Base-by-base conservation (phyloP, 345 rosid species). In the Pugionium dolabratum region DNA sequence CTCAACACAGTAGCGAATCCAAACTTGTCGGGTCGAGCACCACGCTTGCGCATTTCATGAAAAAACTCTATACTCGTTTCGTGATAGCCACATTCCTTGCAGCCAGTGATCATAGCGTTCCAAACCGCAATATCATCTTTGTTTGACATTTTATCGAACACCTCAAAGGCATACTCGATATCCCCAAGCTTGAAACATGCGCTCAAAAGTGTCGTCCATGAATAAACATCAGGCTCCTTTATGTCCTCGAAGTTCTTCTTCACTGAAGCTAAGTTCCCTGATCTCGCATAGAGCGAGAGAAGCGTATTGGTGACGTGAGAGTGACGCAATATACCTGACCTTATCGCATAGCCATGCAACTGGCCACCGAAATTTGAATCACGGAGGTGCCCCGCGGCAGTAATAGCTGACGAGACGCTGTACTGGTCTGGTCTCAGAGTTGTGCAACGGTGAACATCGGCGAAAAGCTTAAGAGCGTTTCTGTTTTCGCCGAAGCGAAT, bases 91-190 rank as follows among this genome's bases (percentile, higher is more conserved):
- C 64, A 76, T 53, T 85, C 88, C 61, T 82, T 52, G 53, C 82
- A 84, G 54, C 96, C 91, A 8, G 86, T 89, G 61, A 89, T 83
- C 83, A 89, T 71, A 5, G 94, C 91, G 55, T 89, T 89, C 90
- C 92, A 86, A 11, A 82, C 64, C 0, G 84, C 77, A 58, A 79
- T 80, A 37, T 82, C 78, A 41, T 80, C 79, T 64, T 68, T 77
- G 0, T 50, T 41, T 6, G 80, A 86, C 81, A 84, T 81, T 79
- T 72, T 46, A 76, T 76, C 87, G 31, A 89, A 85, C 81, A 82
- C 27, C 67, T 82, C 44, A n/a, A 71, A 78, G 2, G 94, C 91
- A 67, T 76, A 80, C 7, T 45, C 77, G 3, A 85, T 47, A 5
- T 76, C 67, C 2, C 85, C 86, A 65, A 80, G 64, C 79, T 81